A percentile compares a stretch with the other conserved stretches of the same genome.
Conservation (phyloP, 352 stramenopile species). For the Elongisporangium undulatum region DNA sequence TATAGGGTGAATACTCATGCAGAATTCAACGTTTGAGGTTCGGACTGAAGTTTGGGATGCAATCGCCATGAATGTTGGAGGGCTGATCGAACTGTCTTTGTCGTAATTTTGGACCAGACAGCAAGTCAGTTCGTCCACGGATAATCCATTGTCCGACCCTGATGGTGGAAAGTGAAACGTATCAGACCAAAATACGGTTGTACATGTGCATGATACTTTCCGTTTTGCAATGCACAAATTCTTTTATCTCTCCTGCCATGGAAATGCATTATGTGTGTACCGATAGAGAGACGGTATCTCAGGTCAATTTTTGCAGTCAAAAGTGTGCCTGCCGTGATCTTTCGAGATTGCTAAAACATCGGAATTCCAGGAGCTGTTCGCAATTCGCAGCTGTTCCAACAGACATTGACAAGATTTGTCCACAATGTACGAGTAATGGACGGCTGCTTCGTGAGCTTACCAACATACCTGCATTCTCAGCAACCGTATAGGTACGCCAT, state of each 20-base stretch:
- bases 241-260: too few relatives aligned
- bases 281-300: too few relatives aligned
- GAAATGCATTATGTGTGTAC: too few relatives aligned
- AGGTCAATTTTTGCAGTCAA: too few relatives aligned
- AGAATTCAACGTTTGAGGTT: background rate
- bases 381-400: background rate
- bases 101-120: background rate
- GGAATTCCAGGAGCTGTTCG: background rate
- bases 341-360: too few relatives aligned
- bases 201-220: background rate
- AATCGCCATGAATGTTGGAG: background rate
- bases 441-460: background rate
- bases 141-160: background rate
- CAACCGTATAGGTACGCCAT: background rate
- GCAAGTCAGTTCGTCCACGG: background rate
- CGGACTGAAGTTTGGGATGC: background rate
- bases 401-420: background rate
- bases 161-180: background rate
- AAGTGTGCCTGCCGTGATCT: too few relatives aligned
- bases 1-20: background rate
- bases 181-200: background rate
- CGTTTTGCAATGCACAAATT: too few relatives aligned
- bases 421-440: background rate
- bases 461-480: background rate
- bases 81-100: background rate